These are phyloP conservation scores for Tolypocladium inflatum DNA, from an alignment of 2,329 filamentous ascomycete species.

Conservation along the genomic window DNA sequence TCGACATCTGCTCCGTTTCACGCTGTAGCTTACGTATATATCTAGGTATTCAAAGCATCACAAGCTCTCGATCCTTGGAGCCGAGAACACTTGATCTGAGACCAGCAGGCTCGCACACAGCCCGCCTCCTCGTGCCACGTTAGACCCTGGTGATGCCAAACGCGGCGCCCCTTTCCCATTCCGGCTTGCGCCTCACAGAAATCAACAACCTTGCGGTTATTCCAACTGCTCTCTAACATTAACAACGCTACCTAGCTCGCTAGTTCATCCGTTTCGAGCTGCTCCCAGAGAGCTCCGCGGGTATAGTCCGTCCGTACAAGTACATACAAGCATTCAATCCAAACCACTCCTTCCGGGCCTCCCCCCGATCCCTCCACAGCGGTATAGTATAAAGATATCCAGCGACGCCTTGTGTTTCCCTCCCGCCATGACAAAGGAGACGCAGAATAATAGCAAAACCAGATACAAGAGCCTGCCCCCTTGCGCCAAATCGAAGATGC, in stretches of 20 bases:
- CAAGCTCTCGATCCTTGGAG: neutral
- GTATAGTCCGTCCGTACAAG: conserved; percentile 4
- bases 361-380: neutral
- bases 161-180: neutral
- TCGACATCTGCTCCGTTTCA: too few relatives aligned
- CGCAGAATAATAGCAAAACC: neutral
- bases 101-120: neutral
- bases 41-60: neutral
- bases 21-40: too few relatives aligned
- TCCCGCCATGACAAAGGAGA: neutral
- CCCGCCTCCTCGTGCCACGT: neutral
- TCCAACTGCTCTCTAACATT: neutral
- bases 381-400: neutral
- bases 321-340: conserved; percentile 1
- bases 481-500: neutral
- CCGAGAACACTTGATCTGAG: neutral
- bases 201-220: neutral
- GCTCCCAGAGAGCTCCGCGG: conserved; percentile 3
- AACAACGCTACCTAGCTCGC: neutral
- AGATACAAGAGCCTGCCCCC: neutral
- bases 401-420: neutral
- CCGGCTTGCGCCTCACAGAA: neutral
- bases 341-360: neutral
- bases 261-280: neutral
- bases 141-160: neutral